Evolutionary conservation across 2,329 filamentous ascomycete species (phyloP).

Genomic region (Ceratocystis cacaofunesta): DNA sequence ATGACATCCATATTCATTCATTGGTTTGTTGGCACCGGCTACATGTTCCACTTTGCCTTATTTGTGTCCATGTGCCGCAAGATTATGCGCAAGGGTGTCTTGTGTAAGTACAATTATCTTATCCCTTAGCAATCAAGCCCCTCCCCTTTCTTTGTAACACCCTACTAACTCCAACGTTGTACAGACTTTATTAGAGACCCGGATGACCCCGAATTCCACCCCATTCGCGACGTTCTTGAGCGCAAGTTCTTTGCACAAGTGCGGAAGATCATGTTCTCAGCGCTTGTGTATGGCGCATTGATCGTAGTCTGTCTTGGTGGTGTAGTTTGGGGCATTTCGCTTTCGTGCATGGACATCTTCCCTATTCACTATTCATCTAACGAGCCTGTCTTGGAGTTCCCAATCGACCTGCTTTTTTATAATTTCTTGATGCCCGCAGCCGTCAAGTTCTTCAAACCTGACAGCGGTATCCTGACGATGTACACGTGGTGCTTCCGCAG

Average conservation of each 20-base stretch:
- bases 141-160: not conserved
- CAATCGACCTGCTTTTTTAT: constrained; percentile 86
- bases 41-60: constrained; percentile 98
- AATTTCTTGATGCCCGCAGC: constrained; percentile 89
- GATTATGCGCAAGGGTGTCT: constrained; percentile 85
- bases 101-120: constrained; percentile 47
- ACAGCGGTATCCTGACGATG: constrained; percentile 66
- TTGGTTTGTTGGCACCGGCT: constrained; percentile 96
- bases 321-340: constrained; percentile 80
- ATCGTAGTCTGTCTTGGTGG: constrained; percentile 88
- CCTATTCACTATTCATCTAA: constrained; percentile 90
- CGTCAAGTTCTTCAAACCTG: constrained; percentile 70
- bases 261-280: constrained; percentile 90
- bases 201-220: constrained; percentile 95
- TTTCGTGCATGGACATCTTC: constrained; percentile 53
- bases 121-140: no score
- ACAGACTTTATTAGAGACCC: constrained; percentile 91
- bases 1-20: constrained; percentile 90
- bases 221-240: constrained; percentile 89
- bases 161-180: constrained; percentile 22
- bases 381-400: constrained; percentile 85
- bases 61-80: constrained; percentile 99
- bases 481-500: constrained; percentile 94
- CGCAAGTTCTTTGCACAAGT: constrained; percentile 84
- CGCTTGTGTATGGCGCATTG: constrained; percentile 83